Evolutionary conservation across 345 rosid genomes (phyloP), one percentile per base, ranked within the genome.

Genomic region (Linum usitatissimum): DNA sequence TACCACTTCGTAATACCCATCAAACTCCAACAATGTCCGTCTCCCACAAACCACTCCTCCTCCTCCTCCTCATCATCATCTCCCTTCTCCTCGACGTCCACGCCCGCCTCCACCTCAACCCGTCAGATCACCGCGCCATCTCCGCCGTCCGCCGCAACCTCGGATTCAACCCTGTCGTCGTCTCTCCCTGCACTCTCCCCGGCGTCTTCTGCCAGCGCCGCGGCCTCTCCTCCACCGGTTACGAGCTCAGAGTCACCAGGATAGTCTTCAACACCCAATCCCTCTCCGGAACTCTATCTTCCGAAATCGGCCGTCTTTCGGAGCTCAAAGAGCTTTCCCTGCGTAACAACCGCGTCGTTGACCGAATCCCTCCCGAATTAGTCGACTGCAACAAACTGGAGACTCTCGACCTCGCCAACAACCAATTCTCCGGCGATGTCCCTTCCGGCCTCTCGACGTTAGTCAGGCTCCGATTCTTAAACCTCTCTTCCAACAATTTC

Each of bases 141-240:
- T 68, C 70, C 36, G 45, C 66, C 61, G 39, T 89, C 64, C 80
- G 72, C 3, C 78, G 66, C 53, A 77, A 79, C 77, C 65, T 89
- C 49, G 88, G 91, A 34, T 6, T 66, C 15, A 58, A 81, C 81
- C 59, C 14, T 57, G 23, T 51, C 59, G 70, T 75, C 53, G 54
- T 67, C 61, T 53, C 76, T 23, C 88, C 84, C 0, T 91, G 98
- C 62, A 77, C 68, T 72, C 59, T 31, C 34, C 68, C 82, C 4
- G 91, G 87, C 9, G 83, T 92, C 19, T 77, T 77, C 71, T 92
- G 97, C 69, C 95, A 92, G 83, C 72, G 90, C 59, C 66, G 89
- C 28, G 28, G 28, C 36, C 73, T 77, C 74, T 70, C 89, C 10
- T 12, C 48, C 0, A 38, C 60, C 54, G 66, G 71, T 19, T 81